phyloP scores from a whole-genome alignment of 306 rosid species.

The Herpetospermum pedunculosum region DNA sequence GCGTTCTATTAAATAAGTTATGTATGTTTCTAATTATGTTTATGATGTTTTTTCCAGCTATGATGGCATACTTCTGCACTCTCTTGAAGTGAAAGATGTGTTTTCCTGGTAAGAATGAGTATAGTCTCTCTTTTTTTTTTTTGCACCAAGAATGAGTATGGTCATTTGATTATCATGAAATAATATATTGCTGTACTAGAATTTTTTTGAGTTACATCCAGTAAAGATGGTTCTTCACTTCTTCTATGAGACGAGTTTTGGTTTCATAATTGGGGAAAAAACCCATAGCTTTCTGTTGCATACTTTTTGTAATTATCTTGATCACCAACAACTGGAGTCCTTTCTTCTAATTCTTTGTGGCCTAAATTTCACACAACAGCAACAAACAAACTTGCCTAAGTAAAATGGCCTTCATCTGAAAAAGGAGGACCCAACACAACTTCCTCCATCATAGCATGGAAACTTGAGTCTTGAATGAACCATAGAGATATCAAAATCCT shows the following conservation, averaged over 20 bases:
- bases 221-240: background rate
- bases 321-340: background rate
- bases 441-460: background rate
- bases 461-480: background rate
- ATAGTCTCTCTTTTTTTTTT: background rate
- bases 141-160: background rate
- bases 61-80: constrained; percentile 71
- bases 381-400: background rate
- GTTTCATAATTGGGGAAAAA: background rate
- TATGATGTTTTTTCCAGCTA: constrained; percentile 47
- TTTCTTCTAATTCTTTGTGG: background rate
- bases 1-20: background rate
- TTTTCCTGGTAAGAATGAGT: constrained; percentile 69
- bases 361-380: background rate
- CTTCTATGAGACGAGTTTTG: background rate
- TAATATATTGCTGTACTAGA: background rate
- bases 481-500: background rate
- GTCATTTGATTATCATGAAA: background rate
- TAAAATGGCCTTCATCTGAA: background rate
- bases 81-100: constrained; percentile 55
- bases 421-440: background rate
- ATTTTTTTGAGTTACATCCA: background rate
- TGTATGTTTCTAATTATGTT: constrained; percentile 13
- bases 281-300: background rate
- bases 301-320: background rate